Base-by-base conservation (phyloP, 2,329 filamentous ascomycete genomes). In the Aspergillus ibericus region DNA sequence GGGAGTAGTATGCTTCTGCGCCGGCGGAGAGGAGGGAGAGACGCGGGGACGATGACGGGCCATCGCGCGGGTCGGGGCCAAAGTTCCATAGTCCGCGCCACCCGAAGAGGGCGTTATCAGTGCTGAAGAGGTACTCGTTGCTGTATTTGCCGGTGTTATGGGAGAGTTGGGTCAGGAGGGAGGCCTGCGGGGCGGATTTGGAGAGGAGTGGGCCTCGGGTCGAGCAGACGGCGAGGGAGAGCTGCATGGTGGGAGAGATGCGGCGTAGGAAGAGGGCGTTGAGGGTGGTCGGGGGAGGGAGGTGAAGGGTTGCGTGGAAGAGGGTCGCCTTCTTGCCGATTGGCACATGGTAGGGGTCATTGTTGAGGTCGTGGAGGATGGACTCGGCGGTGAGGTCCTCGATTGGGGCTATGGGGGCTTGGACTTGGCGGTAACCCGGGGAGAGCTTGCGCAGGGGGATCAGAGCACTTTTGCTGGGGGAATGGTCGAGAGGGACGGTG, bases 21-120 rank as follows among this genome's bases (percentile, higher is more conserved):
- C 95, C 95, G 3, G 91, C 91, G 69, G 91, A 96, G 72, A 98
- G 92, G 18, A 93, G 87, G 8, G 93, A 78, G 87, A 89, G 59
- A 88, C 85, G 66, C 83, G 85, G 70, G 5, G 50, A 25, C 89
- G 87, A 59, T 75, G 79, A 40, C 38, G 64, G 51, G 25, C 59
- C 29, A 13, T 66, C 59, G 46, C 75, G 68, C 22, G 73, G 60
- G 68, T 93, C 89, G 16, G 87, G 84, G 13, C 93, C 93, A 72
- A 96, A 98, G 73, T 99, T 98, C 81, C 96, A 99, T 0, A 99
- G 81, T 0, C 92, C 95, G 25, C 93, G 85, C 61, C 96, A 79
- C 13, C 95, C 95, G 65, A 99, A 82, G 9, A 99, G 81, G 0
- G 92, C 91, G 29, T 93, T 96, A 69, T 98, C 95, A 0, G 93